Base-by-base conservation (phyloP, 1,284 basidiomycete genomes). In the Singerocomus inundabilis region DNA sequence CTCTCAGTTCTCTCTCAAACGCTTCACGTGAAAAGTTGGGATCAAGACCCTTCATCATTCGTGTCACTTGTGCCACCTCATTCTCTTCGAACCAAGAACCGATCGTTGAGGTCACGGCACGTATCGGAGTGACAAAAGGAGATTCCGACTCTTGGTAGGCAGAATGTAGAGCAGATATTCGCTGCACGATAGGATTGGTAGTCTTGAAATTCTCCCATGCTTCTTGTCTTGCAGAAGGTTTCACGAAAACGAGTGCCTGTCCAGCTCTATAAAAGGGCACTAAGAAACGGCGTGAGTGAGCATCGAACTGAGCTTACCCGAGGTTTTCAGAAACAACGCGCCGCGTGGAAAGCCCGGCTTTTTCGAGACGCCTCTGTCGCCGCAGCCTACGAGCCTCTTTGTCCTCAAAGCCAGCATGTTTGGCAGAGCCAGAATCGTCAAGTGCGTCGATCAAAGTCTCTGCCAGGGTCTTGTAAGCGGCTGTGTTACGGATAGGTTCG, bases 41-140 rank as follows among this genome's bases (percentile, higher is more conserved):
- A 67, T 99, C 97, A 61, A 97, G 75, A 32, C 78, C 68, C 70
- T 88, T 92, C 82, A 98, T 91, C 62, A 88, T 74, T 47, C 91
- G 81, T 62, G 91, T 85, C 24, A 99, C 97, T 66, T 91, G 90
- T 12, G 94, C 96, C 36, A 90, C 96, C 76, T 99, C 97, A 63
- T 93, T 99, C 73, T 99, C 97, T 57, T 98, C 96, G 61, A 98
- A 96, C 78, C 89, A 90, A 4, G 85, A 82, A 2, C 91, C 91
- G 41, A 99, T 79, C 2, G 89, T 91, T 44, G 86, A 81, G 2
- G 94, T 95, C 36, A 98, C 85, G 4, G 81, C 78, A 38, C 97
- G 87, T 49, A 98, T 61, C 4, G 87, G 84, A 26, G 87, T 82
- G 31, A 98, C 77, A 41, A 98, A 72, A 1, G 95, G 91, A 62